Evolutionary conservation across 179 eudicot genomes (phyloP).

Genomic region (Beta macrorhiza): DNA sequence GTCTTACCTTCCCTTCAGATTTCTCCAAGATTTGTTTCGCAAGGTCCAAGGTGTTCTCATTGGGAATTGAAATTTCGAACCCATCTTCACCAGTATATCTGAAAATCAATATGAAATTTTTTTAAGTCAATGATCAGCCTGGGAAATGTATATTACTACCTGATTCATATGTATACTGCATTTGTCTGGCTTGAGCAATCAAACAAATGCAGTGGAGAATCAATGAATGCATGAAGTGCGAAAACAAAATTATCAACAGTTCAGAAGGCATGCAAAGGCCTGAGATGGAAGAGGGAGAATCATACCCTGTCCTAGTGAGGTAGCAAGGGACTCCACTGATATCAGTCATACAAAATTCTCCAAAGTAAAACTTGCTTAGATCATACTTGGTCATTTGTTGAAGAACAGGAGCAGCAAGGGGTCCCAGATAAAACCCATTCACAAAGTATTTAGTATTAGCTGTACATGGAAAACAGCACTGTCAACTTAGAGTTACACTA

Average conservation of each 20-base stretch:
- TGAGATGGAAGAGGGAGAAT: neutral
- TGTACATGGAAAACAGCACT: neutral
- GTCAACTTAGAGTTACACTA: no score
- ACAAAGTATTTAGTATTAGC: constrained; percentile 13
- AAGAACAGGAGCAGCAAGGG: constrained; percentile 89
- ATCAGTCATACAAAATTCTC: constrained; percentile 60
- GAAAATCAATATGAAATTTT: constrained; percentile 16
- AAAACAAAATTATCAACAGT: no score
- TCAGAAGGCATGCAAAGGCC: no score
- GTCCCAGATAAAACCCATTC: constrained; percentile 57
- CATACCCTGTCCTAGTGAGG: constrained; percentile 95
- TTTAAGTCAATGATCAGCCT: neutral
- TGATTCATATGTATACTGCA: neutral
- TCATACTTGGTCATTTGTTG: constrained; percentile 83
- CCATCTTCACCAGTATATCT: constrained; percentile 99
- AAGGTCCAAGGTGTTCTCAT: constrained; percentile 73
- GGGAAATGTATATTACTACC: neutral
- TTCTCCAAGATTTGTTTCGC: constrained; percentile 85
- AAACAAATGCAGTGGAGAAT: no score
- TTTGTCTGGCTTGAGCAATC: neutral
- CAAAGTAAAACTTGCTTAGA: constrained; percentile 88
- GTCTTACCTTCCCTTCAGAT: constrained; percentile 86
- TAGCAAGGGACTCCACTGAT: constrained; percentile 77
- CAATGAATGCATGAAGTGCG: no score
- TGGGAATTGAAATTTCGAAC: constrained; percentile 88